These are phyloP conservation scores for Thermothelomyces thermophilus DNA, from an alignment of 2,329 filamentous ascomycete species.

Conservation along the genomic window DNA sequence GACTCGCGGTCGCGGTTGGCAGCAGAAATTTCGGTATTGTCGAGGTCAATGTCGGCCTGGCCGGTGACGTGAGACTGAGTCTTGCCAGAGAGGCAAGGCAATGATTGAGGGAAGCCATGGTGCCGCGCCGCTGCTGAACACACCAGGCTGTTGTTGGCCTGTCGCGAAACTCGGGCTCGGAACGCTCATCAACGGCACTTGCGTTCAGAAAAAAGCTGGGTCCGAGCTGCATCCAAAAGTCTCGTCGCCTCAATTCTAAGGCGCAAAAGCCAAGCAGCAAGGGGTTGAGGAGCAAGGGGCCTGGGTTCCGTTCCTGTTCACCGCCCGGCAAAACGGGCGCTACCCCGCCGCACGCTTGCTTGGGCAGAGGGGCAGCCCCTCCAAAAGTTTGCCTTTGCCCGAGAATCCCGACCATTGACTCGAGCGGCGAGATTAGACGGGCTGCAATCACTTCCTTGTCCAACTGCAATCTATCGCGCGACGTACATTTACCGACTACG, in stretches of 20 bases:
- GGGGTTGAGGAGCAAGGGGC: background rate
- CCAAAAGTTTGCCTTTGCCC: slow-evolving; percentile 21
- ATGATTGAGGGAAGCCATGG: slow-evolving; percentile 47
- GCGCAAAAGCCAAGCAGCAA: background rate
- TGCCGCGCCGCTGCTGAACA: slow-evolving; percentile 8
- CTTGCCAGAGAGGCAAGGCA: slow-evolving; percentile 50
- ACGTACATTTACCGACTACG: background rate
- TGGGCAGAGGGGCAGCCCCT: slow-evolving; percentile 16
- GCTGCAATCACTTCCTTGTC: background rate
- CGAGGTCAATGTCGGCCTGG: slow-evolving; percentile 35
- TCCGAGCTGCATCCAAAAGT: slow-evolving; percentile 2
- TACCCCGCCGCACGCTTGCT: slow-evolving; percentile 20
- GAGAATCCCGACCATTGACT: slow-evolving; percentile 7
- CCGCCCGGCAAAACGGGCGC: slow-evolving; percentile 17
- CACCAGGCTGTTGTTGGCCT: slow-evolving; percentile 19
- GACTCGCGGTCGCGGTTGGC: slow-evolving; percentile 34
- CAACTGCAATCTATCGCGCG: background rate
- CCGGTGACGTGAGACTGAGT: slow-evolving; percentile 38
- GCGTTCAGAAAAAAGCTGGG: slow-evolving; percentile 23
- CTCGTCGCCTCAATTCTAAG: slow-evolving; percentile 18
- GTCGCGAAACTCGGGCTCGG: slow-evolving; percentile 23
- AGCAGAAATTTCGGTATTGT: slow-evolving; percentile 45
- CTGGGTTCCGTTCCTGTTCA: background rate
- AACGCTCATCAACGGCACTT: background rate
- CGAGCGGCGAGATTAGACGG: background rate